Conservation (phyloP, 2,329 filamentous ascomycete species). For the Fusarium metavorans region DNA sequence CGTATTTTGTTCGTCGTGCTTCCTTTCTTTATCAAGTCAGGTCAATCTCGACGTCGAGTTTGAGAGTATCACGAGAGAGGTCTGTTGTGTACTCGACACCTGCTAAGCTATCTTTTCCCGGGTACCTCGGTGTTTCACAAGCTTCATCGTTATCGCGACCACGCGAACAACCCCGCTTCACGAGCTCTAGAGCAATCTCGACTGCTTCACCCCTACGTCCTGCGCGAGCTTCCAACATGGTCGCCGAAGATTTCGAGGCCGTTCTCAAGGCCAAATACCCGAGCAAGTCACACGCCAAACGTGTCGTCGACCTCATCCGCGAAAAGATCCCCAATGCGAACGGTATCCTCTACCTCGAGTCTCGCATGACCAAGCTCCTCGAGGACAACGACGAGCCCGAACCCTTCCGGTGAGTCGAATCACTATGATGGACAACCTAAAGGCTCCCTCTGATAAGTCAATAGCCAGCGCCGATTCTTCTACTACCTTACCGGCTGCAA, state of each 20-base stretch:
- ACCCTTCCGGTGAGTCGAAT: slow-evolving; percentile 75
- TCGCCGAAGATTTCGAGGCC: slow-evolving; percentile 59
- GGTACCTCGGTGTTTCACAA: neutral
- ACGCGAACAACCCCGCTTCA: slow-evolving; percentile 9
- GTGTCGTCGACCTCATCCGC: slow-evolving; percentile 83
- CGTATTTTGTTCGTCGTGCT: slow-evolving; percentile 8
- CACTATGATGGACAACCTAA: too few relatives aligned
- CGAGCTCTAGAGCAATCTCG: slow-evolving; percentile 13
- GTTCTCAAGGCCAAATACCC: slow-evolving; percentile 77
- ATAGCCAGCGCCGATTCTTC: slow-evolving; percentile 89
- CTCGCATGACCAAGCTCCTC: slow-evolving; percentile 80
- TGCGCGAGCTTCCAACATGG: slow-evolving; percentile 43
- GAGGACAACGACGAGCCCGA: slow-evolving; percentile 90
- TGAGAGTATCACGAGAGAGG: neutral
- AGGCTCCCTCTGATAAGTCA: neutral
- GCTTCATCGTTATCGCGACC: neutral
- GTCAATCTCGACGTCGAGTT: neutral
- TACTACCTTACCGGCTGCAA: slow-evolving; percentile 92
- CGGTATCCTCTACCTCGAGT: slow-evolving; percentile 90
- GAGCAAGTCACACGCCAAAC: slow-evolving; percentile 86
- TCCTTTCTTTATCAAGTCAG: slow-evolving; percentile 1
- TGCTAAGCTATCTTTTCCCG: neutral
- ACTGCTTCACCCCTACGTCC: neutral
- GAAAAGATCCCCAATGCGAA: slow-evolving; percentile 71
- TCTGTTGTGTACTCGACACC: neutral